phyloP scores from a whole-genome alignment of 176 grass and related monocot genomes.

The Carex cristatella region DNA sequence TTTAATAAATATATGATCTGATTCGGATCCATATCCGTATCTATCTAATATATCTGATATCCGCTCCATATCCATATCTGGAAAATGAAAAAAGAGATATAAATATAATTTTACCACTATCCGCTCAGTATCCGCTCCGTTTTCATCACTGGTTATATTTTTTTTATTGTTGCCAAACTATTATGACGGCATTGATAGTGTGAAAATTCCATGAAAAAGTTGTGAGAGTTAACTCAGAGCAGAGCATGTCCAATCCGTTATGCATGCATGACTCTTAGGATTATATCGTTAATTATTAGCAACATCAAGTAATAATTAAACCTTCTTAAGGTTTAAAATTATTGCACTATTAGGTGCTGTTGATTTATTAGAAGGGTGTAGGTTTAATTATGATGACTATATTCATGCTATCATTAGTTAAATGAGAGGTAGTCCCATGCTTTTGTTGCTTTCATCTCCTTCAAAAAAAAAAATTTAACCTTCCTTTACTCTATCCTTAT shows the following conservation, averaged over 20 bases:
- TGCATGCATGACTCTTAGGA: conserved; percentile 17
- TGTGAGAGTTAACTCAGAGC: conserved; percentile 30
- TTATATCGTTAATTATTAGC: conserved; percentile 1
- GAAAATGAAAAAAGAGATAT: too few species aligned
- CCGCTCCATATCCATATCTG: too few species aligned
- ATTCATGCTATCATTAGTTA: conserved; percentile 44
- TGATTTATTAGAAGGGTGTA: conserved; percentile 20
- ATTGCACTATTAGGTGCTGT: not conserved
- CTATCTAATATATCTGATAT: too few species aligned
- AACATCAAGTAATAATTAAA: conserved; percentile 11
- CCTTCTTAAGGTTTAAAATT: not conserved
- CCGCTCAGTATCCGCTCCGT: too few species aligned
- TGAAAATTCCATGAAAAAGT: conserved; percentile 45
- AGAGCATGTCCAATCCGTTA: conserved; percentile 18
- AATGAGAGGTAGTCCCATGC: conserved; percentile 50
- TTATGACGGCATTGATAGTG: conserved; percentile 28
- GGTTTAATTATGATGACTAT: conserved; percentile 34
- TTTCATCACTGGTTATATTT: too few species aligned
- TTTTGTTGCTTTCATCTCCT: conserved; percentile 47
- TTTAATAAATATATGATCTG: too few species aligned
- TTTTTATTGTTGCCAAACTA: conserved; percentile 7
- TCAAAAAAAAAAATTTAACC: conserved; percentile 18
- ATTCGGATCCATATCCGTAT: too few species aligned
- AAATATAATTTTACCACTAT: too few species aligned
- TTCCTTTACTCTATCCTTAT: conserved; percentile 8